A percentile compares a stretch with the other conserved stretches of the same genome.
phyloP scores from a whole-genome alignment of 805 yeast genomes.

The Candida manassasensis region DNA sequence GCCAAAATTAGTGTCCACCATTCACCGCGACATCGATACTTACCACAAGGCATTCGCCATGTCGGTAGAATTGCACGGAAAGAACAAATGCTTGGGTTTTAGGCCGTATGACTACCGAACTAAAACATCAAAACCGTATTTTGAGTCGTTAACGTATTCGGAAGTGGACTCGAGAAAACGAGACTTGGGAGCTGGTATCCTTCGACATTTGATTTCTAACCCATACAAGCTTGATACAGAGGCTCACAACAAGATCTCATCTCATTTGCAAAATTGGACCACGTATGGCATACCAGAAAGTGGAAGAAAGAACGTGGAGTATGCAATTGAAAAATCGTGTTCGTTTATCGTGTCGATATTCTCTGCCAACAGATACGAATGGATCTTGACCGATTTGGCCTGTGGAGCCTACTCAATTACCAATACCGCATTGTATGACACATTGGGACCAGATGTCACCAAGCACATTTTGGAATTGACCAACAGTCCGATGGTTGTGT shows the following conservation, averaged over 20 bases:
- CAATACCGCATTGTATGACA: slow-evolving; percentile 38
- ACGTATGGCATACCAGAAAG: slow-evolving; percentile 9
- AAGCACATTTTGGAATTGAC: slow-evolving; percentile 30
- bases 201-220: slow-evolving; percentile 21
- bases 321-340: slow-evolving; percentile 14
- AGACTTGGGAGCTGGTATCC: slow-evolving; percentile 37
- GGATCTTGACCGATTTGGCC: slow-evolving; percentile 35
- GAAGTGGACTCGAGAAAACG: slow-evolving; percentile 26
- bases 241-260: slow-evolving; percentile 15
- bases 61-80: slow-evolving; percentile 13
- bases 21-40: slow-evolving; percentile 21
- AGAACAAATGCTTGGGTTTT: slow-evolving; percentile 19
- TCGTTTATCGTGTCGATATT: slow-evolving; percentile 32
- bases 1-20: slow-evolving; percentile 11
- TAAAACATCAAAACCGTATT: slow-evolving; percentile 7
- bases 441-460: slow-evolving; percentile 33
- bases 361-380: slow-evolving; percentile 32
- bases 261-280: slow-evolving; percentile 15
- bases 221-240: slow-evolving; percentile 14
- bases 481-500: slow-evolving; percentile 43
- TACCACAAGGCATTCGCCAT: slow-evolving; percentile 17
- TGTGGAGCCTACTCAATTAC: slow-evolving; percentile 30
- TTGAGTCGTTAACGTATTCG: slow-evolving; percentile 16
- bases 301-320: slow-evolving; percentile 4
- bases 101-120: slow-evolving; percentile 17